These are phyloP conservation scores for Stereocaulon alpinum DNA, from an alignment of 495 filamentous ascomycete genomes.

Conservation along the genomic window DNA sequence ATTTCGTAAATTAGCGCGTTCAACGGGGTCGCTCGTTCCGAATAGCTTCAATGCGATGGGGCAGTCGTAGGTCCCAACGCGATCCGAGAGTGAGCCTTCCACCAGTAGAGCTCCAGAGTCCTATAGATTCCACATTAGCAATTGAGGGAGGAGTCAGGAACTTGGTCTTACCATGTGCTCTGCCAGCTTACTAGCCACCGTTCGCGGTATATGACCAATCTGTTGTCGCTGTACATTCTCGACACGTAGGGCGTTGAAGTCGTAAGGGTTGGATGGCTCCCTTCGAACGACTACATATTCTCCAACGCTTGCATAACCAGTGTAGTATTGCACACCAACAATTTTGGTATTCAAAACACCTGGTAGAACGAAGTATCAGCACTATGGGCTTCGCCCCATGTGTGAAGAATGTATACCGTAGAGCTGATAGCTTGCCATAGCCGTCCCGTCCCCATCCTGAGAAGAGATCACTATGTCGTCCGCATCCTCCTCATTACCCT, in stretches of 20 bases:
- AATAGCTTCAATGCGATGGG: conserved; percentile 58
- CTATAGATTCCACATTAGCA: conserved; percentile 26
- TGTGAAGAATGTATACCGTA: conserved; percentile 36
- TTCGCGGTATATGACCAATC: conserved; percentile 69
- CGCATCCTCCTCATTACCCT: conserved; percentile 21
- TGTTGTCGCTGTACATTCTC: conserved; percentile 69
- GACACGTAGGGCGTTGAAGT: conserved; percentile 68
- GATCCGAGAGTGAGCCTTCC: conserved; percentile 57
- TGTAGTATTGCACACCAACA: conserved; percentile 74
- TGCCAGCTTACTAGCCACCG: conserved; percentile 57
- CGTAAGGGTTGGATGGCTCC: conserved; percentile 64
- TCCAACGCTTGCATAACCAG: conserved; percentile 55
- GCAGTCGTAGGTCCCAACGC: conserved; percentile 55
- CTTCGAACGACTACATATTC: conserved; percentile 60
- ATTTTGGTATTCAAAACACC: conserved; percentile 49
- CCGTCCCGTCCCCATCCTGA: conserved; percentile 37
- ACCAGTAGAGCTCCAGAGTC: conserved; percentile 43
- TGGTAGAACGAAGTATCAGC: conserved; percentile 19
- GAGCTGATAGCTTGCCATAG: conserved; percentile 32
- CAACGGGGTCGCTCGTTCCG: conserved; percentile 47
- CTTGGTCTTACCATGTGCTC: conserved; percentile 49
- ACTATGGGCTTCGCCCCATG: not conserved
- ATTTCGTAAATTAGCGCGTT: conserved; percentile 42
- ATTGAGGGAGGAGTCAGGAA: too few species aligned
- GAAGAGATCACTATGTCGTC: conserved; percentile 29